Base-by-base conservation (phyloP, 1,284 basidiomycete species). In the Singerocomus rubriflavus region DNA sequence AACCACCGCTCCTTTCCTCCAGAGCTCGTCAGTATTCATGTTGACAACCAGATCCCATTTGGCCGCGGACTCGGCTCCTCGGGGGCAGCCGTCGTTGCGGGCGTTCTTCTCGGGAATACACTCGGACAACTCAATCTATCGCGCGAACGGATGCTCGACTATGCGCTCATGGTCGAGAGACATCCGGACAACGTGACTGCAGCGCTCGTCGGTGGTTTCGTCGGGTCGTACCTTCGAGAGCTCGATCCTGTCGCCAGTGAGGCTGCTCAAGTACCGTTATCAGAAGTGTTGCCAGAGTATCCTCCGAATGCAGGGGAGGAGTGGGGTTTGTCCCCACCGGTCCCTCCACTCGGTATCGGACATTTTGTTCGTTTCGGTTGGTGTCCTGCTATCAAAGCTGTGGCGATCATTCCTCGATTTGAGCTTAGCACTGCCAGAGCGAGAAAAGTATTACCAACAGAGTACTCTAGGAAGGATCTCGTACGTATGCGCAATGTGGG, bases 131-230 rank as follows among this genome's bases (percentile, higher is more conserved):
- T 99, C 53, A 66, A 77, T 25, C 81, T 99, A 12, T 67, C 86
- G 14, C 77, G 72, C 30, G 80, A 79, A 45, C 83, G 97, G 27
- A 76, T 97, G 60, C 81, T 99, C 51, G 97, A 99, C 72, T 96
- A 93, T 66, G 95, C 97, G 1, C 79, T 99, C 51, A 99, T 99
- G 97, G 95, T 99, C 62, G 97, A 99, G 71, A 82, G 97, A 10
- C 97, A 99, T 70, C 97, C 97, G 8, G 97, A 99, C 73, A 99
- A 99, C 68, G 96, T 99, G 58, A 97, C 97, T 0, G 97, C 97
- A 1, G 96, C 96, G 0, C 82, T 99, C 32, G 81, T 98, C 30
- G 97, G 97, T 35, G 97, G 97, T 0, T 99, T 99, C 68, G 93
- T 99, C n/a, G 97, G 96, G 10, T 92, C 90, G 6, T 99, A 99